Evolutionary conservation across 352 stramenopile species (phyloP).

Genomic region (Phytopythium boreale): DNA sequence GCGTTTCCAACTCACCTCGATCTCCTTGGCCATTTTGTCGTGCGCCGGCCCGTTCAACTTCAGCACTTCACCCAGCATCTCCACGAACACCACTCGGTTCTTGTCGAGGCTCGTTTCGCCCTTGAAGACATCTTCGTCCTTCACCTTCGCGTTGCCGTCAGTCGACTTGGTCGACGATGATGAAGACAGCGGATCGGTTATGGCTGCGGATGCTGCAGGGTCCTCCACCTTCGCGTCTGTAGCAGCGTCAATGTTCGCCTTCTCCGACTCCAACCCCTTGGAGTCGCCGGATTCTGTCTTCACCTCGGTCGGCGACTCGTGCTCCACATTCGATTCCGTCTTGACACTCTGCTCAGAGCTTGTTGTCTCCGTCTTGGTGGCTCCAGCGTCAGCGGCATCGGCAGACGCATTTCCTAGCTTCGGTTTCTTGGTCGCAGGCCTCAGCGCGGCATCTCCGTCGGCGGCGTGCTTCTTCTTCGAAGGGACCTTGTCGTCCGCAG

Average conservation of each 20-base stretch:
- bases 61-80: slow-evolving; percentile 68
- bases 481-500: slow-evolving; percentile 12
- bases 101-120: slow-evolving; percentile 46
- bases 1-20: slow-evolving; percentile 42
- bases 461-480: slow-evolving; percentile 35
- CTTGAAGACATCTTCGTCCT: slow-evolving; percentile 27
- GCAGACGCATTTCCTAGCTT: slow-evolving; percentile 32
- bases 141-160: slow-evolving; percentile 5
- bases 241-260: neutral
- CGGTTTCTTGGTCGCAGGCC: slow-evolving; percentile 36
- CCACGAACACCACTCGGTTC: slow-evolving; percentile 53
- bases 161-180: slow-evolving; percentile 9
- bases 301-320: slow-evolving; percentile 2
- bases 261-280: slow-evolving; percentile 2
- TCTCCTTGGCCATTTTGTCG: slow-evolving; percentile 53
- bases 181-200: slow-evolving; percentile 10
- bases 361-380: neutral
- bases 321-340: slow-evolving; percentile 14
- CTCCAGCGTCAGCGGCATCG: neutral
- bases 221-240: neutral
- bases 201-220: neutral
- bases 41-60: slow-evolving; percentile 33
- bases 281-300: slow-evolving; percentile 9
- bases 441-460: slow-evolving; percentile 12
- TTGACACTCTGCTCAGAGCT: slow-evolving; percentile 9